These are phyloP conservation scores for Penicillium nordicum DNA, from an alignment of 2,329 filamentous ascomycete genomes.

Conservation along the genomic window DNA sequence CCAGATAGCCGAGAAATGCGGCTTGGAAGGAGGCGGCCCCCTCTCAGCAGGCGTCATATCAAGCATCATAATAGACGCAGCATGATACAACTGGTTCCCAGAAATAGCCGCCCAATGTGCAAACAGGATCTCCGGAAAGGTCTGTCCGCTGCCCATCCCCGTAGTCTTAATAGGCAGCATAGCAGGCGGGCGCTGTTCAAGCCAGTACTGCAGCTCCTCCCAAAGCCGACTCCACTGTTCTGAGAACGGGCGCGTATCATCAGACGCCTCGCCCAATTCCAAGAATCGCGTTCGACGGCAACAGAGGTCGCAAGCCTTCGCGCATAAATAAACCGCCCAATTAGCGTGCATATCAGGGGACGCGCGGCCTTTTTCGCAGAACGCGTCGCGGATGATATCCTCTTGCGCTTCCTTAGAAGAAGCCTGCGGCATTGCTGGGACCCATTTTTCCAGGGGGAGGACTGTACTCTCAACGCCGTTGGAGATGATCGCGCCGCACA, in stretches of 20 bases:
- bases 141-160: slow-evolving; percentile 32
- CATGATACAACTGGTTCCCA: slow-evolving; percentile 55
- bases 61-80: slow-evolving; percentile 52
- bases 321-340: slow-evolving; percentile 56
- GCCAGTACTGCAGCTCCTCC: slow-evolving; percentile 50
- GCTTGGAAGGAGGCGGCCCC: slow-evolving; percentile 15
- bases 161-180: slow-evolving; percentile 47
- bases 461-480: slow-evolving; percentile 48
- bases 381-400: slow-evolving; percentile 19
- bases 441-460: slow-evolving; percentile 50
- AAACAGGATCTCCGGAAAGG: slow-evolving; percentile 53
- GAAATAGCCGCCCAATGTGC: slow-evolving; percentile 54
- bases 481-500: slow-evolving; percentile 55
- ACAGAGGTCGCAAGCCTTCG: slow-evolving; percentile 50
- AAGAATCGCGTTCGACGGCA: slow-evolving; percentile 47
- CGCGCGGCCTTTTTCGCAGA: slow-evolving; percentile 16
- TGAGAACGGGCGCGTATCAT: slow-evolving; percentile 41
- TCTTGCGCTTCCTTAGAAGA: slow-evolving; percentile 31
- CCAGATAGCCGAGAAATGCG: slow-evolving; percentile 48
- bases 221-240: slow-evolving; percentile 48
- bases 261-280: slow-evolving; percentile 46
- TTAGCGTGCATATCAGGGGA: slow-evolving; percentile 56
- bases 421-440: slow-evolving; percentile 33
- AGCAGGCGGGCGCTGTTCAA: slow-evolving; percentile 44
- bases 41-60: slow-evolving; percentile 39